Conservation (phyloP, 257 asterid species). For the Jaltomata sinuosa region DNA sequence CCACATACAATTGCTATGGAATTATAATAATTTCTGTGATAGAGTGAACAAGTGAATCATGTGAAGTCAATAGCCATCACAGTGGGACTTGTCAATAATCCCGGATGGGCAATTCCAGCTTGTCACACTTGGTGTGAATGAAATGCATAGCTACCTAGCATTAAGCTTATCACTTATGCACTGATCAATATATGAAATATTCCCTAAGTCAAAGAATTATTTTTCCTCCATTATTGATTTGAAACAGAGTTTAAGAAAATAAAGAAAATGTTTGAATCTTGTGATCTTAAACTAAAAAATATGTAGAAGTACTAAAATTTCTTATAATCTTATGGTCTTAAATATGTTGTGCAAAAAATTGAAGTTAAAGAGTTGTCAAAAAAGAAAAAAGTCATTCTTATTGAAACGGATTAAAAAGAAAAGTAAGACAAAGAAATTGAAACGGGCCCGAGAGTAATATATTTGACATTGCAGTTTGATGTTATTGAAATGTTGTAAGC, state of each 20-base stretch:
- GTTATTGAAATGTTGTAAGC: not conserved
- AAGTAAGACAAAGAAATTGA: not conserved
- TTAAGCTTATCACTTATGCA: no score
- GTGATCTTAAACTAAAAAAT: not conserved
- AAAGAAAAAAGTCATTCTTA: not conserved
- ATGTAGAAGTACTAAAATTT: not conserved
- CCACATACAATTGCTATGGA: not conserved
- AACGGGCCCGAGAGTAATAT: no score
- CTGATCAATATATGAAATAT: no score
- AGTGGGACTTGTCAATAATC: not conserved
- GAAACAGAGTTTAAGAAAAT: no score
- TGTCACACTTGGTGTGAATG: not conserved
- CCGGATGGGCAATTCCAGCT: not conserved
- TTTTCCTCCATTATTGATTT: no score
- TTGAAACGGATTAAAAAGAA: not conserved
- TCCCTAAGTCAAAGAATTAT: no score
- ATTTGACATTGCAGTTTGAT: not conserved
- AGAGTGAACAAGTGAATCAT: not conserved
- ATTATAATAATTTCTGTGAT: not conserved
- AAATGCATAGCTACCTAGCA: not conserved
- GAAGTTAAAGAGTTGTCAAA: not conserved
- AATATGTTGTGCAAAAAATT: not conserved
- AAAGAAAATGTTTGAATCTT: no score
- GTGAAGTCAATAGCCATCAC: not conserved
- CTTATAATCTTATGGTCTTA: not conserved